Conservation (phyloP, 192 early-diverging fungal species). For the Linnemannia elongata region DNA sequence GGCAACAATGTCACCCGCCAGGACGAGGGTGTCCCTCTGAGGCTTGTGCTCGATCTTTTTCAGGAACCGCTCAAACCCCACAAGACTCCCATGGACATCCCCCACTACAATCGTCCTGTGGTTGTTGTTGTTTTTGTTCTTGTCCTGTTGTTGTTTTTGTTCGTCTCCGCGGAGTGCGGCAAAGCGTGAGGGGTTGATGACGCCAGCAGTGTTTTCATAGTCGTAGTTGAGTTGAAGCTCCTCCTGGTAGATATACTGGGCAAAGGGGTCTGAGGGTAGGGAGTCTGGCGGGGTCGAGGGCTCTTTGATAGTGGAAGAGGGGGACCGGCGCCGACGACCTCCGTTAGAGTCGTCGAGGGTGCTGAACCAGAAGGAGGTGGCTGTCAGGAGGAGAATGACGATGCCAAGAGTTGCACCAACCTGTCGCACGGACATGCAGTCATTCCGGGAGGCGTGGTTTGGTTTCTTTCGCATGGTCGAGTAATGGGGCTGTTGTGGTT, state of each 20-base stretch:
- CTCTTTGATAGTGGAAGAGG: slow-evolving; percentile 18
- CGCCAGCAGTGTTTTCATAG: neutral
- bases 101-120: slow-evolving; percentile 75
- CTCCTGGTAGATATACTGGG: slow-evolving; percentile 52
- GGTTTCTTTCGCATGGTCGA: neutral
- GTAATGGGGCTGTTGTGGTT: neutral
- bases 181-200: neutral
- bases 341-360: neutral
- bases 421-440: slow-evolving; percentile 14
- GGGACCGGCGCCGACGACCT: neutral
- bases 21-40: slow-evolving; percentile 66
- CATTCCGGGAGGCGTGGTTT: neutral
- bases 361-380: slow-evolving; percentile 6
- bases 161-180: too few relatives aligned
- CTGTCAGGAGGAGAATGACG: neutral
- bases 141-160: neutral
- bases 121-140: neutral
- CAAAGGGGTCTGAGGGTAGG: slow-evolving; percentile 38
- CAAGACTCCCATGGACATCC: slow-evolving; percentile 75
- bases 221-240: slow-evolving; percentile 6
- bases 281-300: slow-evolving; percentile 36
- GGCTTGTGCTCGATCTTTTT: slow-evolving; percentile 54
- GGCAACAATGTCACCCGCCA: slow-evolving; percentile 77
- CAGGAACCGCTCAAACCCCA: slow-evolving; percentile 69
- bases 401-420: slow-evolving; percentile 2